Evolutionary conservation across 352 stramenopile genomes (phyloP).

Genomic region (Blastocystis sp.): DNA sequence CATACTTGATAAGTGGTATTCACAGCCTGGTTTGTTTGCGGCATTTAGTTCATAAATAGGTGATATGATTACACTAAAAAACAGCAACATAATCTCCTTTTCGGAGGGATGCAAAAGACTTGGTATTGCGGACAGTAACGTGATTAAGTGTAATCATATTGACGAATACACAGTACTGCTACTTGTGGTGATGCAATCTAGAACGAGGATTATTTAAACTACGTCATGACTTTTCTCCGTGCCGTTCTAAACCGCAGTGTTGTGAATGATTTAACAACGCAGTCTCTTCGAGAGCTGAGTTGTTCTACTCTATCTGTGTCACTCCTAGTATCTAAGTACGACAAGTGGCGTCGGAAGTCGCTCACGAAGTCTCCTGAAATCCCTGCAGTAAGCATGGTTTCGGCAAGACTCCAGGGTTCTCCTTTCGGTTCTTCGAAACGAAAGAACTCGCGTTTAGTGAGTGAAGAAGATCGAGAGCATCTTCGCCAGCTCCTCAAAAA

Average conservation of each 20-base stretch:
- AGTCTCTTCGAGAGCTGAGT: slow-evolving; percentile 7
- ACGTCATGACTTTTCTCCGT: slow-evolving; percentile 1
- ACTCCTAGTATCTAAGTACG: slow-evolving; percentile 30
- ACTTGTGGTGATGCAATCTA: not conserved
- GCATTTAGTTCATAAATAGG: not conserved
- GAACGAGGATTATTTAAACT: slow-evolving; percentile 10
- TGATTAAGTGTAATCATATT: not conserved
- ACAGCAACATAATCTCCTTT: slow-evolving; percentile 29
- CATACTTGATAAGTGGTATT: not conserved
- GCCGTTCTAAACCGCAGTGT: slow-evolving; percentile 32
- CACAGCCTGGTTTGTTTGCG: not conserved
- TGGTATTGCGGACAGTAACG: not conserved
- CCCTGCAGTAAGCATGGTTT: not conserved
- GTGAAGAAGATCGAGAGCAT: slow-evolving; percentile 11
- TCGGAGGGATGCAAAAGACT: not conserved
- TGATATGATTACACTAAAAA: slow-evolving; percentile 7
- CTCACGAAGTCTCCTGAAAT: not conserved
- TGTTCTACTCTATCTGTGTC: not conserved
- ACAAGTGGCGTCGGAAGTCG: not conserved
- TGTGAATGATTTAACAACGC: slow-evolving; percentile 8
- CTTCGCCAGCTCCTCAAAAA: not conserved
- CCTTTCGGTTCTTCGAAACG: not conserved
- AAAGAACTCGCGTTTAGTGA: not conserved
- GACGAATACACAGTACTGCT: not conserved
- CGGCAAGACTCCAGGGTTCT: not conserved